Base-by-base conservation (phyloP, 2,329 filamentous ascomycete species). In the Cladosporium sp. region DNA sequence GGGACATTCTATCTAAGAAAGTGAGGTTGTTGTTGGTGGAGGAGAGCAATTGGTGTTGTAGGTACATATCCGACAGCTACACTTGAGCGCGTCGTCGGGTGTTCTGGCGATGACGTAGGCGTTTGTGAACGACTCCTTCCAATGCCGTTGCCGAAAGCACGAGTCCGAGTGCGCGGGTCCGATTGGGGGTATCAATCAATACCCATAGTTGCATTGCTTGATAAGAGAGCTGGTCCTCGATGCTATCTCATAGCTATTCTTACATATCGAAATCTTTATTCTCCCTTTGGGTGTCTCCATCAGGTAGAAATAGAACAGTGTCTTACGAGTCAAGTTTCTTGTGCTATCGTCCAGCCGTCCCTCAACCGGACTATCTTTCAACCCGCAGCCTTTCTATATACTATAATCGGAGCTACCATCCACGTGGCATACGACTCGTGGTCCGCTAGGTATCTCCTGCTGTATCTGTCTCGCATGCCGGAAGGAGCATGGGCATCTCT, bases 1-100 rank as follows among this genome's bases (percentile, higher is more conserved):
- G 78, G 1, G 79, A 73, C 79, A 82, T 81, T 59, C 2, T 32
- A 15, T 59, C 10, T 26, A 8, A 14, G 1, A 21, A 2, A 10
- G 21, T 11, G 32, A 41, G 18, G 26, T 10, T n/a, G 28, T 34
- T 4, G 15, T 30, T 4, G 4, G 11, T 34, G 7, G 2, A 47
- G 18, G n/a, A 47, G 8, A 47, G 41, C n/a, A 21, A 44, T 44
- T 47, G 41, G 41, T 47, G 41, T 47, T 47, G n/a, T 47, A n/a
- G 15, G 18, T 18, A 2, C n/a, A 7, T 21, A 21, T 18, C n/a
- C n/a, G n/a, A n/a, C n/a, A n/a, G n/a, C n/a, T n/a, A n/a, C n/a
- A n/a, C n/a, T n/a, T n/a, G n/a, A 34, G 26, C 32, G 32, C 52
- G 32, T 55, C 52, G 32, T 55, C 10, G 52, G 28, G 34, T 34